Evolutionary conservation across 345 rosid species (phyloP), one percentile per base, ranked within the genome.

Genomic region (Moringa oleifera): DNA sequence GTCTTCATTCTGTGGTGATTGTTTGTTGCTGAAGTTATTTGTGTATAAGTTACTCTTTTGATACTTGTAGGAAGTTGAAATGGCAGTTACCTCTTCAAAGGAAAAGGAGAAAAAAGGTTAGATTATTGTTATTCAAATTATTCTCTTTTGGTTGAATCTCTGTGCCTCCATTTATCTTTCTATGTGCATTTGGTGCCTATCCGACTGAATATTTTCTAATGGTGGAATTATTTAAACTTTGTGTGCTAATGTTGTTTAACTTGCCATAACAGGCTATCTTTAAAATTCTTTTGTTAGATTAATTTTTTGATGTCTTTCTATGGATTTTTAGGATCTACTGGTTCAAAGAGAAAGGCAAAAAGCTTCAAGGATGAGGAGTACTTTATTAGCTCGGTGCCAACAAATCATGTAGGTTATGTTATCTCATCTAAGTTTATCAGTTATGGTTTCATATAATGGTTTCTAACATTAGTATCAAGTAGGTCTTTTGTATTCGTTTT

Each of bases 341-440:
- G 95, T 75, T 68, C 77, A 53, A 90, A 94, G 80, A 82, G 96
- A 70, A 91, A 87, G 80, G 88, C 82, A 18, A 74, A 67, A 70
- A 82, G 41, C 62, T 94, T 81, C 91, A 94, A 79, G 83, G 99
- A 88, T 59, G 93, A 94, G 75, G 97, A 94, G 31, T 77, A 45
- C 74, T 94, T 46, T 69, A 91, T 94, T 65, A 94, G 96, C 68
- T 77, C 97, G 31, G 79, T 94, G 66, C 99, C 96, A 21, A 71
- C 79, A 55, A 85, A 94, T 75, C 96, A 81, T 73, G 97, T 94
- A 81, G 20, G 88, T 70, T 56, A 56, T 23, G 18, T 58, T 46
- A 51, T 51, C 46, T 37, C 62, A 57, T 50, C 49, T 11, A 50
- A 41, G 24, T n/a, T 66, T 33, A 13, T 58, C 33, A 21, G 59